phyloP scores from a whole-genome alignment of 2,329 filamentous ascomycete species.

The Bretziella fagacearum region DNA sequence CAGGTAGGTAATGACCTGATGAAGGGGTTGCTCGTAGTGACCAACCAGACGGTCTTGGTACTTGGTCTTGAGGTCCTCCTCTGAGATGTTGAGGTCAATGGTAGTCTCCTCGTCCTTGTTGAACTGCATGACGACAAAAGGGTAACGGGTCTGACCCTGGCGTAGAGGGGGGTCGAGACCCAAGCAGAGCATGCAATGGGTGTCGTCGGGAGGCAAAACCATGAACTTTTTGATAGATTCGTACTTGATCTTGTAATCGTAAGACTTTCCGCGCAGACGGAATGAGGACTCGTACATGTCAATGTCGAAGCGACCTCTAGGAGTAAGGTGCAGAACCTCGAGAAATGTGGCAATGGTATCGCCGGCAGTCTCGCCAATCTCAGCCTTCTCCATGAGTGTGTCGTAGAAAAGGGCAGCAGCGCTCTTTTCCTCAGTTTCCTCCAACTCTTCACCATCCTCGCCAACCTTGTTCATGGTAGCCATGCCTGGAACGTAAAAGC shows the following conservation, averaged over 20 bases:
- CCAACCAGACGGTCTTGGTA: slow-evolving; percentile 81
- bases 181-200: slow-evolving; percentile 86
- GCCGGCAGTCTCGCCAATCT: slow-evolving; percentile 97
- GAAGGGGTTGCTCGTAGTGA: slow-evolving; percentile 85
- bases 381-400: slow-evolving; percentile 92
- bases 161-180: slow-evolving; percentile 87
- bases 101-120: slow-evolving; percentile 96
- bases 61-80: slow-evolving; percentile 63
- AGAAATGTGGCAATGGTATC: slow-evolving; percentile 96
- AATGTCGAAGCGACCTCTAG: slow-evolving; percentile 94
- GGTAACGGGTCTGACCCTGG: slow-evolving; percentile 93
- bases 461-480: slow-evolving; percentile 55
- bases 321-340: slow-evolving; percentile 85
- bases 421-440: slow-evolving; percentile 68
- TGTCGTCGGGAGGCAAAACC: slow-evolving; percentile 90
- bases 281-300: slow-evolving; percentile 99
- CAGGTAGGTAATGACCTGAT: slow-evolving; percentile 86
- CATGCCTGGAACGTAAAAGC: slow-evolving; percentile 92
- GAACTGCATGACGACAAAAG: slow-evolving; percentile 97
- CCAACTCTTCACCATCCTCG: slow-evolving; percentile 46
- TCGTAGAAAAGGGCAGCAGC: slow-evolving; percentile 97
- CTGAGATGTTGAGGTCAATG: slow-evolving; percentile 88
- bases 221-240: slow-evolving; percentile 98
- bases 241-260: slow-evolving; percentile 99
- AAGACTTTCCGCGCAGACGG: slow-evolving; percentile 92